Evolutionary conservation across 78 protist genomes (phyloP), one percentile per base, ranked within the genome.

Genomic region (slime mould (Dictyostelium discoideum)): DNA sequence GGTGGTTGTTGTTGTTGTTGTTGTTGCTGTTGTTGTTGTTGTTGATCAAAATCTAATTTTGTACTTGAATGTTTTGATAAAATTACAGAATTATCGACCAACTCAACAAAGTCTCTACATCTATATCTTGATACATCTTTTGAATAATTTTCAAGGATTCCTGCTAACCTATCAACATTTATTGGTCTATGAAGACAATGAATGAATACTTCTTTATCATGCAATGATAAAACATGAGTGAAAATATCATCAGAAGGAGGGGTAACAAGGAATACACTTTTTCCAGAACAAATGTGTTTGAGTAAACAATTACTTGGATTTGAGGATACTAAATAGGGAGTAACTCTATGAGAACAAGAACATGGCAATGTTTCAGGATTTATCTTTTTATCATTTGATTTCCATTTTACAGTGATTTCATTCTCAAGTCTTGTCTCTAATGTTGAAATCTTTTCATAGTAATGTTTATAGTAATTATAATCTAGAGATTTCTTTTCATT

Each of bases 121-220:
- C 93, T 26, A 42, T 87, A 87, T 79, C 81, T 77, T 22, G 79
- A 37, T 1, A 65, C 82, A 44, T 87, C 93, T 24, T 85, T 39
- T 18, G 85, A 26, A 54, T 87, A 87, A 29, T 69, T 57, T 11
- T 87, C 86, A 1, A 87, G 32, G 14, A 87, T 87, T 20, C 86
- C 86, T 1, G 50, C 54, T 14, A 87, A 14, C 6, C 67, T 42
- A 20, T 81, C 86, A 14, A 87, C 65, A 29, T 74, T 84, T 1
- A 87, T 57, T 87, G 93, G 86, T 42, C 79, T 37, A 48, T 87
- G 93, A n/a, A 87, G 86, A 20, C 76, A 79, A 26, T 87, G 85
- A n/a, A 87, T 72, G 48, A 77, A 77, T 11, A 87, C 93, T n/a
- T 87, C 86, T 32, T 63, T 29, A 0, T 65, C 86, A 46, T 87